phyloP scores from a whole-genome alignment of 768 basidiomycete species.

The Rhizopogon sp. region DNA sequence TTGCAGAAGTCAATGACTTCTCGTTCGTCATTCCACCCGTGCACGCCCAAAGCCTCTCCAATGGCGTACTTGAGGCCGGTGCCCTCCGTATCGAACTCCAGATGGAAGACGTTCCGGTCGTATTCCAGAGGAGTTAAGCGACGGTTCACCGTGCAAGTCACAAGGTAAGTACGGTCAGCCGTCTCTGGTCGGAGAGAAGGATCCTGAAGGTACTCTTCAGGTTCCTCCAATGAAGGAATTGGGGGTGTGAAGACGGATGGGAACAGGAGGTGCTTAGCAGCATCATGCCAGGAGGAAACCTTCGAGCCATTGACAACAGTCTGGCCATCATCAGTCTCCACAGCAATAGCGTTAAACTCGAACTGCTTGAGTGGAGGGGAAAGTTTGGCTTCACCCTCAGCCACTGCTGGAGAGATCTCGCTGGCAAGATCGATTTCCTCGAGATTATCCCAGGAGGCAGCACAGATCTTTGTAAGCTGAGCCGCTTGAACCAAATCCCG shows the following conservation, averaged over 20 bases:
- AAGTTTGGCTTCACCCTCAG: slow-evolving; percentile 15
- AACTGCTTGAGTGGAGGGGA: slow-evolving; percentile 46
- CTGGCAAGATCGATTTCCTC: slow-evolving; percentile 46
- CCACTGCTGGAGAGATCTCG: slow-evolving; percentile 13
- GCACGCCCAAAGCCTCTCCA: slow-evolving; percentile 94
- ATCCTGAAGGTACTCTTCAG: slow-evolving; percentile 49
- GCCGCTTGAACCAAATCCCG: slow-evolving; percentile 40
- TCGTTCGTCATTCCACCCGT: slow-evolving; percentile 93
- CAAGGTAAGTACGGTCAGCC: slow-evolving; percentile 85
- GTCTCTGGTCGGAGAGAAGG: slow-evolving; percentile 81
- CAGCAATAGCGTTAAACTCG: slow-evolving; percentile 69
- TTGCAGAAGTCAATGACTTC: slow-evolving; percentile 87
- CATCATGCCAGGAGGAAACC: slow-evolving; percentile 74
- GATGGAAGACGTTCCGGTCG: slow-evolving; percentile 97
- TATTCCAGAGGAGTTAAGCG: slow-evolving; percentile 94
- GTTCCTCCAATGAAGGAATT: slow-evolving; percentile 22
- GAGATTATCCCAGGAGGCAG: slow-evolving; percentile 63
- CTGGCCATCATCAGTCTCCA: slow-evolving; percentile 55
- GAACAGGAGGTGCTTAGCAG: slow-evolving; percentile 87
- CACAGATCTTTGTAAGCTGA: slow-evolving; percentile 47
- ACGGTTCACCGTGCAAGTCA: slow-evolving; percentile 90
- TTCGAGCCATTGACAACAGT: slow-evolving; percentile 56
- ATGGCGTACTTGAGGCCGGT: slow-evolving; percentile 95
- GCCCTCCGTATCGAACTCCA: slow-evolving; percentile 89
- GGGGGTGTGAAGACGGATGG: slow-evolving; percentile 68